Evolutionary conservation across 768 basidiomycete species (phyloP).

Genomic region (Obba rivulosa): DNA sequence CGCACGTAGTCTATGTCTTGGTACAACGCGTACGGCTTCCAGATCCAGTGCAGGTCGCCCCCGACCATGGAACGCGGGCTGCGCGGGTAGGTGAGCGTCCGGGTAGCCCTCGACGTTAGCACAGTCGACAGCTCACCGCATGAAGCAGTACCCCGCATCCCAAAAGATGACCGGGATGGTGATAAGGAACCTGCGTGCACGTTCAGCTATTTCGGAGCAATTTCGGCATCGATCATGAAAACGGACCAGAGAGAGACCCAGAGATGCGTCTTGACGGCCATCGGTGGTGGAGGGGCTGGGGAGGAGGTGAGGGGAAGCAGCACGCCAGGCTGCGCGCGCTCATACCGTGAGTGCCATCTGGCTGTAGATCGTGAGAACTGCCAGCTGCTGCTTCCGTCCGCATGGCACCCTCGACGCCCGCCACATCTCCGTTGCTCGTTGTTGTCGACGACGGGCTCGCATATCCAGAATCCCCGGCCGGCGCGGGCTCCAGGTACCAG

Average conservation of each 20-base stretch:
- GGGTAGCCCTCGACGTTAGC: background rate
- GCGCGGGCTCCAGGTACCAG: constrained; percentile 14
- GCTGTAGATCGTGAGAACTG: background rate
- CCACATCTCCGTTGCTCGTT: constrained; percentile 1
- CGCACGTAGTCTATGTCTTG: constrained; percentile 52
- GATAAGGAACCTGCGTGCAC: constrained; percentile 52
- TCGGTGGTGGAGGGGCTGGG: constrained; percentile 4
- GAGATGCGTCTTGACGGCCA: constrained; percentile 21
- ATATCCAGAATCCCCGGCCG: too few relatives aligned
- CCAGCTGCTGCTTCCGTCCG: constrained; percentile 1
- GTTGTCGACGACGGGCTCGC: background rate
- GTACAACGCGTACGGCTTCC: constrained; percentile 78
- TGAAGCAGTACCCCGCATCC: constrained; percentile 80
- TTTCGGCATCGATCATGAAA: background rate
- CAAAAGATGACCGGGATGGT: constrained; percentile 63
- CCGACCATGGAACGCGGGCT: constrained; percentile 85
- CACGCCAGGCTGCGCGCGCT: background rate
- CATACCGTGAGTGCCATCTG: constrained; percentile 12
- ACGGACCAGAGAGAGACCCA: constrained; percentile 25
- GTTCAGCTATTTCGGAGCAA: constrained; percentile 1
- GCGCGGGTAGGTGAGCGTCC: background rate
- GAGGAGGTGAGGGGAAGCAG: constrained; percentile 2
- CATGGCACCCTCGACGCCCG: background rate
- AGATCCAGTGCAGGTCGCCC: constrained; percentile 89
- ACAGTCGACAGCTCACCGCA: constrained; percentile 47